Evolutionary conservation across 768 basidiomycete genomes (phyloP).

Genomic region (Trametes sanguinea): DNA sequence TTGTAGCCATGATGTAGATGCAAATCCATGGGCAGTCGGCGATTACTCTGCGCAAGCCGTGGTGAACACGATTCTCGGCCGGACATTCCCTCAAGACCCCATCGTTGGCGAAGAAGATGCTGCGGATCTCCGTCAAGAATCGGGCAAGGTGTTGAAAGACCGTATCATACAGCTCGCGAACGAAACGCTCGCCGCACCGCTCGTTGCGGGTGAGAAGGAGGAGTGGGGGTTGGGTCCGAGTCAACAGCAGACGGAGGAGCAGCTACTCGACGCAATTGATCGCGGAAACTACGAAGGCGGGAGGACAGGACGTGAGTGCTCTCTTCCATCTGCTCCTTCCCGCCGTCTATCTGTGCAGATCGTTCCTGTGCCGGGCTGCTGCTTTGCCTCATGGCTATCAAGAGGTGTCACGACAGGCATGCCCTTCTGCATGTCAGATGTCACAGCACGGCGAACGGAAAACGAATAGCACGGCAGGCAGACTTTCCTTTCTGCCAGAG

Average conservation of each 20-base stretch:
- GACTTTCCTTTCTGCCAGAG: too few relatives aligned
- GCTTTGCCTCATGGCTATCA: too few relatives aligned
- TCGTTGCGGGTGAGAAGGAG: slow-evolving; percentile 55
- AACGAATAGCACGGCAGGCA: too few relatives aligned
- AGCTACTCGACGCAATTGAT: slow-evolving; percentile 87
- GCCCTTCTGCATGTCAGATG: too few relatives aligned
- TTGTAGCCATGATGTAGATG: too few relatives aligned
- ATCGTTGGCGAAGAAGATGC: slow-evolving; percentile 98
- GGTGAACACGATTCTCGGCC: slow-evolving; percentile 75
- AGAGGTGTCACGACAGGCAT: too few relatives aligned
- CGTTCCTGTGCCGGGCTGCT: too few relatives aligned
- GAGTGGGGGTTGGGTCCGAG: slow-evolving; percentile 77
- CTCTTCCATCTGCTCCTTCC: too few relatives aligned
- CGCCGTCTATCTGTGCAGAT: too few relatives aligned
- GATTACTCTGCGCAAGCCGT: slow-evolving; percentile 95
- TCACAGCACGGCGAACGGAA: too few relatives aligned
- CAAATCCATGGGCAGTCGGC: slow-evolving; percentile 56
- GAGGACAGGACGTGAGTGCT: slow-evolving; percentile 62
- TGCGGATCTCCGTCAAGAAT: slow-evolving; percentile 61
- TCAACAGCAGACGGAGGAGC: slow-evolving; percentile 48
- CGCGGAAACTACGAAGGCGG: slow-evolving; percentile 78
- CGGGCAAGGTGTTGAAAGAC: slow-evolving; percentile 47
- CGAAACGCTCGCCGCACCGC: slow-evolving; percentile 63
- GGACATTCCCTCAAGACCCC: slow-evolving; percentile 80
- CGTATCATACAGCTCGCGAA: slow-evolving; percentile 84